Evolutionary conservation across 176 grass and related monocot genomes (phyloP), one percentile per base, ranked within the genome.

Genomic region (Tillandsia fasciculata): DNA sequence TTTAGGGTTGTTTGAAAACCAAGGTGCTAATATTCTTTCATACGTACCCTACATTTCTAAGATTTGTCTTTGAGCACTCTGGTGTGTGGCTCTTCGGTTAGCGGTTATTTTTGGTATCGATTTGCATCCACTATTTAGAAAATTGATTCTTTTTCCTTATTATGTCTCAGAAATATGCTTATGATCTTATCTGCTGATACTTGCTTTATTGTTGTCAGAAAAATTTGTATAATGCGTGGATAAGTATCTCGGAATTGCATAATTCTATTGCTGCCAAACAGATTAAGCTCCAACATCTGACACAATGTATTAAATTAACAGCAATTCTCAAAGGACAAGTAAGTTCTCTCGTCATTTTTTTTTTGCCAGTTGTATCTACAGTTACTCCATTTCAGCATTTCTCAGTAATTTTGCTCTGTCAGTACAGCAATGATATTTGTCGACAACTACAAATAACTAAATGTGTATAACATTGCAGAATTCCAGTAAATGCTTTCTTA

Each of bases 281-380:
- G 68, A 82, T 81, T 75, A 88, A 73, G 61, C 82, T 99, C 57
- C 95, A 88, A 67, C 77, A 93, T 74, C 82, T 88, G 29, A 94
- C 79, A 57, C 90, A 94, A 80, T 90, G 84, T 72, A 74, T 99
- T 74, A 99, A 82, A 65, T 77, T 90, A 52, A 86, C 84, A 70
- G 84, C 80, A 51, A 85, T 99, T 78, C 89, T 99, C 70, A 81
- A 75, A 73, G 85, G 82, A 70, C 90, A 99, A 84, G 95, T 90
- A 88, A 68, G 77, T 28, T 5, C 42, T 48, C 42, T 15, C 8
- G 64, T 73, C 51, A 66, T 67, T 73, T 63, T 15, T 61, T 20
- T 9, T 42, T 42, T 42, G 6, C 33, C 5, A 42, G 33, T 42
- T 42, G 7, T 7, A 42, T 42, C 33, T 42, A 42, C 33, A 42